Percentiles rank a stretch among this genome's conserved stretches.
These are phyloP conservation scores for Fusarium sororula DNA, from an alignment of 2,329 filamentous ascomycete genomes.

Conservation along the genomic window DNA sequence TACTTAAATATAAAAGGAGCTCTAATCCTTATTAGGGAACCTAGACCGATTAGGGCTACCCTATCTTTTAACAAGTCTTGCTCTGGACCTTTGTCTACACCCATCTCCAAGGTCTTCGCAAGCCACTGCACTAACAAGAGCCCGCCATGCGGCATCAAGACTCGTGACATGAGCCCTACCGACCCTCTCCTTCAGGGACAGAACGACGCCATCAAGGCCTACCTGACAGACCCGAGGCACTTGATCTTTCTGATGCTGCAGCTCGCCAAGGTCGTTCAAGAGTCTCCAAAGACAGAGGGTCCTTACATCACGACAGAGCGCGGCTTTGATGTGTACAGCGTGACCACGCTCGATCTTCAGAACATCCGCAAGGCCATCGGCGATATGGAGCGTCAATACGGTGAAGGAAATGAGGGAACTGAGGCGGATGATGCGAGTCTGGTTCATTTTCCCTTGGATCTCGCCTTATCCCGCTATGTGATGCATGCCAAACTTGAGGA, in stretches of 20 bases:
- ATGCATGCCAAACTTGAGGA: rapidly evolving
- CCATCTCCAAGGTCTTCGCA: neutral
- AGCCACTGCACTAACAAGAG: neutral
- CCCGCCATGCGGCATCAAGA: neutral
- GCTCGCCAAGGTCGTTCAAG: neutral
- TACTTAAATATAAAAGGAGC: no score
- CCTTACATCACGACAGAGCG: neutral
- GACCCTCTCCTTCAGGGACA: neutral
- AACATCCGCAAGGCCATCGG: neutral
- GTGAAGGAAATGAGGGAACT: neutral
- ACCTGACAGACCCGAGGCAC: neutral
- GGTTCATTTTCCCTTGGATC: neutral
- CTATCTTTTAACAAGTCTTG: no score
- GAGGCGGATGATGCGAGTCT: no score
- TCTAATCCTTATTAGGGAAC: no score
- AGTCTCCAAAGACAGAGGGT: neutral
- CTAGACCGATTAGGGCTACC: no score
- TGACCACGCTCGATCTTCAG: neutral
- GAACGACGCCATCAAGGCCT: neutral
- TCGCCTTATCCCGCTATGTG: neutral
- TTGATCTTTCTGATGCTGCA: neutral
- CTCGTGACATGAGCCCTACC: neutral
- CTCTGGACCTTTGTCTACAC: neutral
- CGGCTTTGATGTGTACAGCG: neutral
- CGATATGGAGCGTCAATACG: neutral